Percentiles rank a stretch among this genome's conserved stretches.
These are phyloP conservation scores for Fusarium pseudoanthophilum DNA, from an alignment of 2,329 filamentous ascomycete genomes.

Conservation along the genomic window DNA sequence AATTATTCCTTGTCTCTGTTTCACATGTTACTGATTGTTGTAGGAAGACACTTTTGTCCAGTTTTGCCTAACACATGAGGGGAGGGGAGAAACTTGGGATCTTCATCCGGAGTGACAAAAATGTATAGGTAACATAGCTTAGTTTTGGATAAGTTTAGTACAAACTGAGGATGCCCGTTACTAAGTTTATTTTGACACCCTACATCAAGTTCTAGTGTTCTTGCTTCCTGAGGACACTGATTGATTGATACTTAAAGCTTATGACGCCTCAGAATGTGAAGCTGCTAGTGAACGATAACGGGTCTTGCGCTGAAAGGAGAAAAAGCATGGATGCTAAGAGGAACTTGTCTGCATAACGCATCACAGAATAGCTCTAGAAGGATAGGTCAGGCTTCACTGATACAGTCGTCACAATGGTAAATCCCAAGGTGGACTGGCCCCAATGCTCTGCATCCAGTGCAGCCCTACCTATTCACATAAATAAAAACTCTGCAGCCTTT, in stretches of 20 bases:
- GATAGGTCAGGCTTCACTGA: too few relatives aligned
- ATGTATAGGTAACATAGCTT: accelerated
- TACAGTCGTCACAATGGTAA: neutral
- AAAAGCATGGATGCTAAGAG: too few relatives aligned
- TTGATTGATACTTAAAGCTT: too few relatives aligned
- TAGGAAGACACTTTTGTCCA: neutral
- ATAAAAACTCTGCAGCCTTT: too few relatives aligned
- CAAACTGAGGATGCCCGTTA: neutral
- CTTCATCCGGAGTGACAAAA: accelerated
- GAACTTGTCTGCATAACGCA: accelerated
- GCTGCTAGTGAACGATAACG: neutral
- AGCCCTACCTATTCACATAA: accelerated
- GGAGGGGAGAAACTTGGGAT: accelerated
- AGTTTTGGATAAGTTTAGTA: too few relatives aligned
- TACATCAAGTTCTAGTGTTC: accelerated
- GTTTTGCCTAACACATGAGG: neutral
- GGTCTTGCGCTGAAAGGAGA: neutral
- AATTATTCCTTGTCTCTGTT: neutral
- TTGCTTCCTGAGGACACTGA: too few relatives aligned
- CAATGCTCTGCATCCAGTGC: neutral
- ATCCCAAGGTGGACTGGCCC: accelerated
- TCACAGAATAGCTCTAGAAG: neutral
- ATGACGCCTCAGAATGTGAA: accelerated
- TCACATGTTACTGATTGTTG: neutral
- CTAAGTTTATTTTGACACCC: neutral